phyloP scores from a whole-genome alignment of 208 protist genomes.

The Trypanosoma grayi region DNA sequence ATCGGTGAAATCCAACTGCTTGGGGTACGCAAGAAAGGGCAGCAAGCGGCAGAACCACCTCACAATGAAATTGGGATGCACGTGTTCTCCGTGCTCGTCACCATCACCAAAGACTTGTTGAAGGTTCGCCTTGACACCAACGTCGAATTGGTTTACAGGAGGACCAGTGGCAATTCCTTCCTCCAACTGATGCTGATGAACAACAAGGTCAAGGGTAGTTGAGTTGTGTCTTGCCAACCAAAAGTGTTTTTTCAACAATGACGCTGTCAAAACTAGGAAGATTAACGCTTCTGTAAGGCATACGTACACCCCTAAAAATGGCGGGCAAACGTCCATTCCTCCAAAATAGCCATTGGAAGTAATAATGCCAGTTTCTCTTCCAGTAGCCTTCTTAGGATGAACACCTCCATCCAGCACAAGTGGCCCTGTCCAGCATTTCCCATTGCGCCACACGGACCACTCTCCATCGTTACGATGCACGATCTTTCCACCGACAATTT shows the following conservation, averaged over 20 bases:
- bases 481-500: slow-evolving; percentile 5
- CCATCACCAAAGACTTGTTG: slow-evolving; percentile 87
- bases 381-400: background rate
- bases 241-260: slow-evolving; percentile 65
- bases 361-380: background rate
- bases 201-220: slow-evolving; percentile 84
- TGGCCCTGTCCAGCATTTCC: slow-evolving; percentile 2
- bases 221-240: slow-evolving; percentile 76
- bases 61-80: slow-evolving; percentile 40
- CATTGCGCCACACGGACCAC: background rate
- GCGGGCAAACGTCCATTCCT: slow-evolving; percentile 61
- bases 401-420: background rate
- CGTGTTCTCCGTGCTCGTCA: slow-evolving; percentile 42
- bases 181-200: slow-evolving; percentile 45
- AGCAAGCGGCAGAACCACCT: slow-evolving; percentile 77
- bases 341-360: slow-evolving; percentile 24
- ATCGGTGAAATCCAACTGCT: slow-evolving; percentile 35
- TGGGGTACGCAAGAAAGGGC: slow-evolving; percentile 58
- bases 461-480: background rate
- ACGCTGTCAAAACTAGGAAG: slow-evolving; percentile 75
- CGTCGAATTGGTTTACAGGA: slow-evolving; percentile 70
- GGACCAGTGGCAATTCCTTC: slow-evolving; percentile 24
- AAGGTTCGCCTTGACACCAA: slow-evolving; percentile 74
- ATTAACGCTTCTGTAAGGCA: slow-evolving; percentile 56
- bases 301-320: slow-evolving; percentile 75